Conservation (phyloP, 345 rosid genomes). For the Mallotus nudiflorus region DNA sequence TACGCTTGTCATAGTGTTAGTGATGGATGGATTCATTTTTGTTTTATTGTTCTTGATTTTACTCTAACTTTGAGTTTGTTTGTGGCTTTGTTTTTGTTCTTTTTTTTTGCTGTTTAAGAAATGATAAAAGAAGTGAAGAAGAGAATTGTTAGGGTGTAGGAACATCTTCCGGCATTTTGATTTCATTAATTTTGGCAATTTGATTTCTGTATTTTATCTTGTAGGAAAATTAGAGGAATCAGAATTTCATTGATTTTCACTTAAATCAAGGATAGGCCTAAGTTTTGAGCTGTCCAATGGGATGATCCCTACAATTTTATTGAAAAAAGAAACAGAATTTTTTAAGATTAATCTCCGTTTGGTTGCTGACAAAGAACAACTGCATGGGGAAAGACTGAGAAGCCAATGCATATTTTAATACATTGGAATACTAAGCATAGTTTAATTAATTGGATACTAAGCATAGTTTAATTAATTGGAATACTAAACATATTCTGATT, state of each 20-base stretch:
- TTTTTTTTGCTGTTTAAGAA: background rate
- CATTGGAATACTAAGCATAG: background rate
- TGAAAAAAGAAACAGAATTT: background rate
- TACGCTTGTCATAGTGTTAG: background rate
- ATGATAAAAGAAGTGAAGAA: background rate
- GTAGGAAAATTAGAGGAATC: background rate
- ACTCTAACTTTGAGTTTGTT: background rate
- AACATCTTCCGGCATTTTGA: background rate
- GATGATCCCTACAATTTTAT: background rate
- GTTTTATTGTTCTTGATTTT: background rate
- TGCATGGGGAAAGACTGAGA: constrained; percentile 13
- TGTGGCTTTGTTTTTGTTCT: background rate
- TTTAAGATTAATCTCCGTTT: background rate
- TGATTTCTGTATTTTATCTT: constrained; percentile 3
- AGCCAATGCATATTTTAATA: too few species aligned
- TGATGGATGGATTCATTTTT: background rate
- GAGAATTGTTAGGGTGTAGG: background rate
- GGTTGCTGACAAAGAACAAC: constrained; percentile 22
- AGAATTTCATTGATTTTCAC: too few species aligned
- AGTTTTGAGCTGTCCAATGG: background rate
- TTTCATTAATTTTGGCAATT: constrained; percentile 3
- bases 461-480: too few species aligned
- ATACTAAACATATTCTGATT: background rate
- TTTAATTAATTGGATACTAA: too few species aligned
- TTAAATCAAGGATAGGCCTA: background rate